Conservation (phyloP, 345 rosid species). For the Fremontodendron californicum region DNA sequence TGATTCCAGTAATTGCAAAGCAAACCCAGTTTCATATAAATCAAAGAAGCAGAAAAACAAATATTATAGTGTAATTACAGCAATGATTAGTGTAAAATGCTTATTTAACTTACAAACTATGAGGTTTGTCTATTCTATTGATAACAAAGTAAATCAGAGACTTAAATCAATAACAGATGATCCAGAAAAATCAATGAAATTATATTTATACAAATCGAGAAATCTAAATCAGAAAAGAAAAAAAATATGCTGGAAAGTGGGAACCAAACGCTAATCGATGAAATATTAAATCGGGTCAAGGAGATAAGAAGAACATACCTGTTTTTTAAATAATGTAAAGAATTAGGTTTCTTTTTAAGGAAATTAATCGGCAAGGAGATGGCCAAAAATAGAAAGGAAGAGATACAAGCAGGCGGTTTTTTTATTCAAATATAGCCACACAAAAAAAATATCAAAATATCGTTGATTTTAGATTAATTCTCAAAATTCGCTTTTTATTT, state of each 20-base stretch:
- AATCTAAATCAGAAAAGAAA: background rate
- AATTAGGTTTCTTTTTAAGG: background rate
- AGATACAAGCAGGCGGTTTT: too few species aligned
- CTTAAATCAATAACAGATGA: background rate
- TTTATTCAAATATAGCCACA: too few species aligned
- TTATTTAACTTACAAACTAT: background rate
- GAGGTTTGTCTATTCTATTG: background rate
- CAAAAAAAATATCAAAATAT: too few species aligned
- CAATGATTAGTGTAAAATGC: background rate
- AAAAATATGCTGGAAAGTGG: background rate
- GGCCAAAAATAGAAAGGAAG: background rate
- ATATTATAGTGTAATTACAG: background rate
- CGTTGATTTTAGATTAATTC: too few species aligned
- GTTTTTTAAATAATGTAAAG: background rate
- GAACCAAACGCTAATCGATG: background rate
- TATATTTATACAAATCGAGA: background rate
- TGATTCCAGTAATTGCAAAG: background rate
- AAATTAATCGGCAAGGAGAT: background rate
- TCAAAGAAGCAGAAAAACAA: background rate
- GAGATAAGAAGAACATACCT: background rate
- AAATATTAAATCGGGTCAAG: background rate
- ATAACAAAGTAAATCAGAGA: background rate
- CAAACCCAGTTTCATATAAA: background rate
- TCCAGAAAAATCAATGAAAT: background rate
- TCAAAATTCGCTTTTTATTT: too few species aligned